Percentiles rank a stretch among this genome's conserved stretches.
Evolutionary conservation across 2,329 filamentous ascomycete genomes (phyloP).

Genomic region (Ophiostoma fasciatum): DNA sequence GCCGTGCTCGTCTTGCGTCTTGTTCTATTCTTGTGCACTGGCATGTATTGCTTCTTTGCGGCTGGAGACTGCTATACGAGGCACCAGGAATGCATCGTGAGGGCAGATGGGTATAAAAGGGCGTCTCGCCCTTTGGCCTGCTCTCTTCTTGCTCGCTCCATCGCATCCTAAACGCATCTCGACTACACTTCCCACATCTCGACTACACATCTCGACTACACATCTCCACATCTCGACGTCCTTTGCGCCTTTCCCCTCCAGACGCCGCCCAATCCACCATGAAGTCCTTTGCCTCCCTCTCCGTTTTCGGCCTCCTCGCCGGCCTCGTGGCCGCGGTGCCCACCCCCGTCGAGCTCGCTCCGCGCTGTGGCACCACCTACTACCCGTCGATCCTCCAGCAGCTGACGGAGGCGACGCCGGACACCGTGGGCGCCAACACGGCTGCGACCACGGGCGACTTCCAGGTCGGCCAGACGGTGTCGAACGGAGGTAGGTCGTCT

Average conservation of each 20-base stretch:
- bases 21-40: too few species aligned
- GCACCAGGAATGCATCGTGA: too few species aligned
- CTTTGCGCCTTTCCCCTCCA: too few species aligned
- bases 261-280: background rate
- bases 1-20: background rate
- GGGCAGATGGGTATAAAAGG: too few species aligned
- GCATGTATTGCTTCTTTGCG: too few species aligned
- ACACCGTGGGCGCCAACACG: slow-evolving; percentile 5
- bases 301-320: slow-evolving; percentile 1
- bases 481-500: slow-evolving; percentile 1
- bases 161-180: too few species aligned
- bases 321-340: slow-evolving; percentile 3
- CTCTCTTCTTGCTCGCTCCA: too few species aligned
- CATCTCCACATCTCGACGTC: too few species aligned
- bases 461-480: slow-evolving; percentile 3
- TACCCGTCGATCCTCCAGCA: slow-evolving; percentile 9
- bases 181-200: too few species aligned
- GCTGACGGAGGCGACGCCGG: slow-evolving; percentile 4
- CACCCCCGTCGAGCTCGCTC: slow-evolving; percentile 4
- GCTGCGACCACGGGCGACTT: slow-evolving; percentile 3
- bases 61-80: too few species aligned
- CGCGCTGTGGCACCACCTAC: slow-evolving; percentile 8
- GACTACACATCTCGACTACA: too few species aligned
- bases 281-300: slow-evolving; percentile 3
- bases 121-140: too few species aligned